These are phyloP conservation scores for Penicillium tannophilum DNA, from an alignment of 495 filamentous ascomycete genomes.

Conservation along the genomic window DNA sequence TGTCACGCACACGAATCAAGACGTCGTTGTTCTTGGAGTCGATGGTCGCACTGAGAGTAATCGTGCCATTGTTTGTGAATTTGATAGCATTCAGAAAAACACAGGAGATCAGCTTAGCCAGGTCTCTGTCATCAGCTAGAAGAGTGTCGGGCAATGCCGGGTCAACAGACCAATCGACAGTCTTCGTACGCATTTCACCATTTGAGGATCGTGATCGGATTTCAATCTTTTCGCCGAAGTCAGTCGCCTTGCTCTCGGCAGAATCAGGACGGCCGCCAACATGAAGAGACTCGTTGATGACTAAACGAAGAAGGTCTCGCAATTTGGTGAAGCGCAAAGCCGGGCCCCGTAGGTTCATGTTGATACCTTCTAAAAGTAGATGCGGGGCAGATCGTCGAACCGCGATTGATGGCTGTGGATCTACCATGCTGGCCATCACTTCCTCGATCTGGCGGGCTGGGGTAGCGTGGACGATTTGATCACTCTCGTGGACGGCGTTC, in stretches of 20 bases:
- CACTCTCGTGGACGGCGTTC: constrained; percentile 53
- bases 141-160: constrained; percentile 65
- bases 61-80: constrained; percentile 72
- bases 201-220: constrained; percentile 61
- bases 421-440: constrained; percentile 44
- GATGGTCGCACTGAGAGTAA: constrained; percentile 58
- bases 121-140: constrained; percentile 68
- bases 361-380: constrained; percentile 48
- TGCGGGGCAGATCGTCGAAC: constrained; percentile 46
- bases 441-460: constrained; percentile 45
- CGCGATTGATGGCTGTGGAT: constrained; percentile 45
- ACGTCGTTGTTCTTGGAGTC: constrained; percentile 56
- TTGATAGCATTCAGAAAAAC: constrained; percentile 80
- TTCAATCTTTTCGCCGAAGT: constrained; percentile 67
- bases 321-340: constrained; percentile 62
- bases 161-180: constrained; percentile 70
- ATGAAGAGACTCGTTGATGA: constrained; percentile 70
- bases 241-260: constrained; percentile 58
- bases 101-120: constrained; percentile 74
- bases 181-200: constrained; percentile 59
- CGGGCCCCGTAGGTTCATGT: constrained; percentile 37
- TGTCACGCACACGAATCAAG: constrained; percentile 65
- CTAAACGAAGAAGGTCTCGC: constrained; percentile 65
- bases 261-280: constrained; percentile 76
- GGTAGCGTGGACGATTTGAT: constrained; percentile 45